Percentiles rank a stretch among this genome's conserved stretches.
Conservation (phyloP, 2,329 filamentous ascomycete species). For the Cadophora gregata region DNA sequence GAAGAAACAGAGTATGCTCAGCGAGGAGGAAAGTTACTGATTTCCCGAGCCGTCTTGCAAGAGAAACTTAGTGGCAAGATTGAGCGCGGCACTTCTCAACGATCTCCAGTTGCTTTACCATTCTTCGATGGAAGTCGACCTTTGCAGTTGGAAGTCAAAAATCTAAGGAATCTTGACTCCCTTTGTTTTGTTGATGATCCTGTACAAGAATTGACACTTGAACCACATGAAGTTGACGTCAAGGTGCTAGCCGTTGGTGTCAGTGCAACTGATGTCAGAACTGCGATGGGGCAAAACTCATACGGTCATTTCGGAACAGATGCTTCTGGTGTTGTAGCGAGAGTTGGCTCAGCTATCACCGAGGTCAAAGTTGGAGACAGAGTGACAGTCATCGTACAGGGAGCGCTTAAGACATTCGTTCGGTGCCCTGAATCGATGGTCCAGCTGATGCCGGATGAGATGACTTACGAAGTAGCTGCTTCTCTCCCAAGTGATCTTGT, state of each 20-base stretch:
- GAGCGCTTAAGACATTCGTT: slow-evolving; percentile 18
- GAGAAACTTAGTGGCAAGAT: slow-evolving; percentile 18
- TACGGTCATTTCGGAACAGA: slow-evolving; percentile 5
- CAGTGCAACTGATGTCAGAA: slow-evolving; percentile 2
- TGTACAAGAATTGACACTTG: neutral
- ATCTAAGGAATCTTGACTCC: slow-evolving; percentile 20
- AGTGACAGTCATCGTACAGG: slow-evolving; percentile 29
- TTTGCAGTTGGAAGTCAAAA: slow-evolving; percentile 23
- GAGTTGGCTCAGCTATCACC: slow-evolving; percentile 37
- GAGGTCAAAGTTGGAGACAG: slow-evolving; percentile 41
- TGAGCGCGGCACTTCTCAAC: slow-evolving; percentile 14
- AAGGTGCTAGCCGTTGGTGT: slow-evolving; percentile 7
- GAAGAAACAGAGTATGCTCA: slow-evolving; percentile 26
- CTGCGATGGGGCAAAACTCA: slow-evolving; percentile 10
- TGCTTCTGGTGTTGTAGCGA: slow-evolving; percentile 15
- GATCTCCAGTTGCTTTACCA: neutral
- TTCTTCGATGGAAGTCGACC: slow-evolving; percentile 23
- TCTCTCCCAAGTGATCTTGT: slow-evolving; percentile 31
- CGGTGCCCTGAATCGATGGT: slow-evolving; percentile 5
- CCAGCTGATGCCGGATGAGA: slow-evolving; percentile 27
- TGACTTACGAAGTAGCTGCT: slow-evolving; percentile 26
- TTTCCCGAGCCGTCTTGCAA: slow-evolving; percentile 21
- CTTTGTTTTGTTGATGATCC: slow-evolving; percentile 33
- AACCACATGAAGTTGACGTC: slow-evolving; percentile 10
- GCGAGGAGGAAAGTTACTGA: slow-evolving; percentile 19